A percentile compares a stretch with the other conserved stretches of the same genome.
phyloP scores from a whole-genome alignment of 2,329 filamentous ascomycete species.

The Aspergillus floridensis region DNA sequence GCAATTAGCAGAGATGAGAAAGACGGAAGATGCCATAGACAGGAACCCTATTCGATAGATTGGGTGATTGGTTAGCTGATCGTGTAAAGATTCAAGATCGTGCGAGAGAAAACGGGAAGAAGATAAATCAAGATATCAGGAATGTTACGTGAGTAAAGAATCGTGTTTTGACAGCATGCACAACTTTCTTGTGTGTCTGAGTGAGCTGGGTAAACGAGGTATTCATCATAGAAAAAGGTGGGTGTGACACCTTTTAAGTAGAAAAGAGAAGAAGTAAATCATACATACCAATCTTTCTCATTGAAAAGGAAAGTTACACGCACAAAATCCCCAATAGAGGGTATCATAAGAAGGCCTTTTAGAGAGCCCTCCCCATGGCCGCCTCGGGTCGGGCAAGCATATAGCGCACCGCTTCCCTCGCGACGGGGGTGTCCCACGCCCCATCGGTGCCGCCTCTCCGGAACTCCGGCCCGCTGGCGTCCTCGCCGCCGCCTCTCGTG shows the following conservation, averaged over 20 bases:
- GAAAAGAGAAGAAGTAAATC: too few relatives aligned
- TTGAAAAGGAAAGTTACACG: background rate
- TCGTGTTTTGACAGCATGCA: background rate
- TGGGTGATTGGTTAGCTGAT: too few relatives aligned
- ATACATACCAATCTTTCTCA: background rate
- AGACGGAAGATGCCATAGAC: too few relatives aligned
- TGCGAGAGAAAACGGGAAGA: background rate
- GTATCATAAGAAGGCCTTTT: background rate
- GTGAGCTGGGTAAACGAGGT: background rate
- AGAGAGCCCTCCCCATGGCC: slow-evolving; percentile 20
- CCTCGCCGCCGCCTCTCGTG: slow-evolving; percentile 57
- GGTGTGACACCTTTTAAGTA: too few relatives aligned
- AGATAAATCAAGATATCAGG: background rate
- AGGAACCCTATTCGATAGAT: too few relatives aligned
- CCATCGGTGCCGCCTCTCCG: slow-evolving; percentile 54
- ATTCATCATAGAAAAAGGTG: background rate
- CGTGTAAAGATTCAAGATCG: too few relatives aligned
- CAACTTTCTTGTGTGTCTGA: background rate
- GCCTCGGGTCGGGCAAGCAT: slow-evolving; percentile 55
- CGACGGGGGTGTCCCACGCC: slow-evolving; percentile 62
- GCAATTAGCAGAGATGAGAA: too few relatives aligned
- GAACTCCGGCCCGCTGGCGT: slow-evolving; percentile 48
- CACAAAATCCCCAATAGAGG: background rate
- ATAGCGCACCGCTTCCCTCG: slow-evolving; percentile 61
- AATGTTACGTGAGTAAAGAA: background rate